Conservation (phyloP, 768 basidiomycete species). For the Cyclocybe aegerita region DNA sequence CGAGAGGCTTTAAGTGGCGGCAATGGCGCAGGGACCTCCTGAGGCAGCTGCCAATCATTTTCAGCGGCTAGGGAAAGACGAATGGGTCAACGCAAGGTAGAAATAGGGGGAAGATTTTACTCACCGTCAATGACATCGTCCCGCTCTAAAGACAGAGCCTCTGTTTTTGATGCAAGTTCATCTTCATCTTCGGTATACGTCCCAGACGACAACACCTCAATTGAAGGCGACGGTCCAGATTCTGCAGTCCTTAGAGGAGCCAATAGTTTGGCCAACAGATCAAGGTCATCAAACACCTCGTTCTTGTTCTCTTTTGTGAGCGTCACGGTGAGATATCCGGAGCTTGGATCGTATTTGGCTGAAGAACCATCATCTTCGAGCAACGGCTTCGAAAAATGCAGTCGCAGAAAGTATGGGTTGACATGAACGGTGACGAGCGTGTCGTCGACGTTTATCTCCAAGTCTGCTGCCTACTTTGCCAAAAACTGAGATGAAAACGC, state of each 20-base stretch:
- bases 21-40: constrained; percentile 47
- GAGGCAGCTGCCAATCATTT: constrained; percentile 80
- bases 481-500: constrained; percentile 4
- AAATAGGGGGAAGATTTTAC: neutral
- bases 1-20: constrained; percentile 37
- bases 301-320: constrained; percentile 68
- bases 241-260: constrained; percentile 54
- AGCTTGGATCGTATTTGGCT: constrained; percentile 72
- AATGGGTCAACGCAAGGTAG: constrained; percentile 1
- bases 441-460: constrained; percentile 75
- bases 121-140: constrained; percentile 36
- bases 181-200: constrained; percentile 27
- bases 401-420: constrained; percentile 82
- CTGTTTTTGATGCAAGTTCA: constrained; percentile 42
- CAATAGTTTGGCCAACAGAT: constrained; percentile 74
- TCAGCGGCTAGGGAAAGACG: constrained; percentile 51
- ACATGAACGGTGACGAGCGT: constrained; percentile 71
- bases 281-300: constrained; percentile 73
- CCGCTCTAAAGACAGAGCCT: constrained; percentile 50
- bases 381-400: constrained; percentile 69
- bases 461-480: constrained; percentile 71
- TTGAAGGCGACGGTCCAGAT: constrained; percentile 30
- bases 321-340: constrained; percentile 76
- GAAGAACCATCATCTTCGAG: constrained; percentile 69
- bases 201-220: constrained; percentile 58